Conservation (phyloP, 2,329 filamentous ascomycete genomes). For the Cytospora piceicola region DNA sequence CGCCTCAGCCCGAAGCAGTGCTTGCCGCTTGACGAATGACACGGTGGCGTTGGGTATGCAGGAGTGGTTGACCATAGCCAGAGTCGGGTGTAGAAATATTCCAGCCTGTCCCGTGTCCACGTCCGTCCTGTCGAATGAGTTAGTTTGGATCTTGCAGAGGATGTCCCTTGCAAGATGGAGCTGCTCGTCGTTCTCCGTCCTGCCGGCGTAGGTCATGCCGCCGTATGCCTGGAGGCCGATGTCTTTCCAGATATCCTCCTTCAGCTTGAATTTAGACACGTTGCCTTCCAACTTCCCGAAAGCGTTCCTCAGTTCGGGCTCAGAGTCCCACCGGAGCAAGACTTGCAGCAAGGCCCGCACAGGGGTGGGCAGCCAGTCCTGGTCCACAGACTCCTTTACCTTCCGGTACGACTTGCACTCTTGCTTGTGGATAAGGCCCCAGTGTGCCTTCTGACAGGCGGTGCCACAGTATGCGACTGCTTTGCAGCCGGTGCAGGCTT, state of each 20-base stretch:
- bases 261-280: slow-evolving; percentile 43
- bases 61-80: slow-evolving; percentile 66
- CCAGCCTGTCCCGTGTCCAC: slow-evolving; percentile 56
- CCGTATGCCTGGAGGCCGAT: slow-evolving; percentile 54
- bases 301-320: slow-evolving; percentile 39
- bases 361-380: slow-evolving; percentile 54
- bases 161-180: slow-evolving; percentile 49
- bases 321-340: slow-evolving; percentile 44
- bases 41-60: slow-evolving; percentile 64
- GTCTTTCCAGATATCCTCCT: slow-evolving; percentile 48
- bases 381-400: slow-evolving; percentile 39
- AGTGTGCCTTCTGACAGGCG: slow-evolving; percentile 58
- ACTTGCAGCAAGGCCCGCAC: slow-evolving; percentile 58
- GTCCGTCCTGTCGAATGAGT: slow-evolving; percentile 63
- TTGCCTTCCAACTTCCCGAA: slow-evolving; percentile 53
- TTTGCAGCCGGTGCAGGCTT: slow-evolving; percentile 58
- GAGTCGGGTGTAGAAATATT: slow-evolving; percentile 58
- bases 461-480: slow-evolving; percentile 58
- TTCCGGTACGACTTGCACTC: slow-evolving; percentile 56
- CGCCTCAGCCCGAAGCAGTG: slow-evolving; percentile 54
- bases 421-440: slow-evolving; percentile 54
- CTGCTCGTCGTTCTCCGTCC: slow-evolving; percentile 42
- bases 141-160: slow-evolving; percentile 65
- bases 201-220: slow-evolving; percentile 52
- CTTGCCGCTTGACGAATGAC: slow-evolving; percentile 56